A percentile compares a stretch with the other conserved stretches of the same genome.
These are phyloP conservation scores for Neodidymelliopsis sp. DNA, from an alignment of 2,329 filamentous ascomycete species.

Conservation along the genomic window DNA sequence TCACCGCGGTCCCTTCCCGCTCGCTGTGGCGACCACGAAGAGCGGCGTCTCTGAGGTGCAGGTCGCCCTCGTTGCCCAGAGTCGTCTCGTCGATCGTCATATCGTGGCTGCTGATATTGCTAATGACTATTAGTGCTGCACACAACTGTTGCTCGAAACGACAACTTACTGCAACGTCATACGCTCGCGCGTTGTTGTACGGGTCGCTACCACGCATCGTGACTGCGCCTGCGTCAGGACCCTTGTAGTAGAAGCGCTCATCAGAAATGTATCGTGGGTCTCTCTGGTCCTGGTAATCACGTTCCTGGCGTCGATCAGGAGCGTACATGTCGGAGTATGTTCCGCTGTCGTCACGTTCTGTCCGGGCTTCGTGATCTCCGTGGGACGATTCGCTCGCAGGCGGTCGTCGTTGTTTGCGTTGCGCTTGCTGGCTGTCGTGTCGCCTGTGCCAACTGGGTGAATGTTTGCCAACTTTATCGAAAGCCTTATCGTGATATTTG, in stretches of 20 bases:
- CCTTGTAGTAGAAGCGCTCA: conserved; percentile 24
- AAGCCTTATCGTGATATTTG: conserved; percentile 41
- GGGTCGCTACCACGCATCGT: conserved; percentile 22
- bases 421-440: conserved; percentile 15
- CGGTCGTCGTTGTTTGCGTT: conserved; percentile 5
- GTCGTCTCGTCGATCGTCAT: conserved; percentile 16
- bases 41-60: conserved; percentile 27
- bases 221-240: conserved; percentile 23
- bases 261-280: conserved; percentile 25
- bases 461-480: conserved; percentile 28
- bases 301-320: conserved; percentile 20
- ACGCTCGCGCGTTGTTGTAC: conserved; percentile 18
- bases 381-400: conserved; percentile 1
- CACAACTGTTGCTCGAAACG: neutral
- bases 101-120: conserved; percentile 18
- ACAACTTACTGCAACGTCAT: conserved; percentile 27
- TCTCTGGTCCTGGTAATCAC: conserved; percentile 19
- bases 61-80: conserved; percentile 25
- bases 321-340: conserved; percentile 29
- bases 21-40: conserved; percentile 42
- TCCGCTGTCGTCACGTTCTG: conserved; percentile 1
- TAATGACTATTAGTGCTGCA: conserved; percentile 9
- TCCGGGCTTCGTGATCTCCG: neutral
- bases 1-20: conserved; percentile 19
- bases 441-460: conserved; percentile 14